Conservation (phyloP, 169 alveolate species). For the Perkinsus marinus region DNA sequence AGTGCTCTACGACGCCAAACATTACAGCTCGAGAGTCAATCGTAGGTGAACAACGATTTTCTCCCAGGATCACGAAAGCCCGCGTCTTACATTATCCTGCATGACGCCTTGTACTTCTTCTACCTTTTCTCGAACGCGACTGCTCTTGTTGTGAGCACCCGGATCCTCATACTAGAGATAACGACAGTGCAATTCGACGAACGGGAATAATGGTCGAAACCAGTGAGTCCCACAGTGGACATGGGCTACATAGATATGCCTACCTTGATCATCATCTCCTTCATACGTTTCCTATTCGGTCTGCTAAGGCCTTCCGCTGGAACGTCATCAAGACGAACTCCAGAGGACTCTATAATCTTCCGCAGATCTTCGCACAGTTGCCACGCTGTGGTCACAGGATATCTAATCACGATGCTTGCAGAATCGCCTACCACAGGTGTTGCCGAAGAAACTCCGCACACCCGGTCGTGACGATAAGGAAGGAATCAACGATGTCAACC, state of each 20-base stretch:
- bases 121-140: not conserved
- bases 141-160: not conserved
- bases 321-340: not conserved
- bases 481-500: too few relatives aligned
- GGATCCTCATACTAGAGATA: not conserved
- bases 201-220: too few relatives aligned
- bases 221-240: too few relatives aligned
- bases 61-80: too few relatives aligned
- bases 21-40: too few relatives aligned
- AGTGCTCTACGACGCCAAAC: too few relatives aligned
- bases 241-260: not conserved
- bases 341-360: not conserved
- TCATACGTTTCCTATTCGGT: not conserved
- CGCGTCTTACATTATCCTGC: not conserved
- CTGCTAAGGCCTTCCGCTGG: not conserved
- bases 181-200: not conserved
- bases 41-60: too few relatives aligned
- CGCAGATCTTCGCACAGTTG: not conserved
- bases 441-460: too few relatives aligned
- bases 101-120: not conserved
- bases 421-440: too few relatives aligned
- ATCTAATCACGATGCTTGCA: too few relatives aligned
- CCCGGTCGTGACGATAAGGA: too few relatives aligned
- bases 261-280: not conserved
- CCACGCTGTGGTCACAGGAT: not conserved